Evolutionary conservation across 2,329 filamentous ascomycete species (phyloP), one percentile per base, ranked within the genome.

Genomic region (Ramichloridium luteum): DNA sequence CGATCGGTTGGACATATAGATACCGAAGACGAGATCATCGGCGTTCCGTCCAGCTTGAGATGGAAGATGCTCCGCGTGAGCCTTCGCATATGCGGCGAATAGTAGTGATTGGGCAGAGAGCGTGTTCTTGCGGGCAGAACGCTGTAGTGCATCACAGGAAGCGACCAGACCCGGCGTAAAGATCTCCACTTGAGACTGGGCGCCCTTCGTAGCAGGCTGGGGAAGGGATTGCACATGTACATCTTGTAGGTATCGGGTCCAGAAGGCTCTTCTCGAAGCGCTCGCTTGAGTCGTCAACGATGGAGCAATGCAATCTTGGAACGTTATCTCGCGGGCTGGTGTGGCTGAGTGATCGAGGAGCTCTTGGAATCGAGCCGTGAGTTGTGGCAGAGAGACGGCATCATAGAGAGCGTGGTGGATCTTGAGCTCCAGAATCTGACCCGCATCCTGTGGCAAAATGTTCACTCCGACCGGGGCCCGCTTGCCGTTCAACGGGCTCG

Each of bases 381-480:
- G 58, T 1, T 67, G 51, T 1, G 76, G 71, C 4, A 94, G 61
- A 45, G 81, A 90, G 37, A 92, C 67, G 4, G 77, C 85, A 52
- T 94, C 88, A 49, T 94, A 96, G 0, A 94, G 63, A 0, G 81
- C 80, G 52, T 96, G 86, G 40, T 93, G 85, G 4, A 94, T 77
- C 15, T 64, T 61, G 2, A 68, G 57, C 27, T 57, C 43, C 27
- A 65, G 34, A 5, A 28, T 27, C 30, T 35, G 47, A 9, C 34
- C 36, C n/a, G 8, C 8, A 8, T 23, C 8, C 20, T 23, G 20
- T 23, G 8, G 20, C n/a, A 8, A 8, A 8, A 8, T 8, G n/a
- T 23, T 23, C 20, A n/a, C 8, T 23, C 8, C n/a, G 8, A 23
- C n/a, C 8, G 8, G 8, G 20, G 20, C n/a, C 20, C n/a, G 8